Base-by-base conservation (phyloP, 2,329 filamentous ascomycete species). In the Epichloe glyceriae region DNA sequence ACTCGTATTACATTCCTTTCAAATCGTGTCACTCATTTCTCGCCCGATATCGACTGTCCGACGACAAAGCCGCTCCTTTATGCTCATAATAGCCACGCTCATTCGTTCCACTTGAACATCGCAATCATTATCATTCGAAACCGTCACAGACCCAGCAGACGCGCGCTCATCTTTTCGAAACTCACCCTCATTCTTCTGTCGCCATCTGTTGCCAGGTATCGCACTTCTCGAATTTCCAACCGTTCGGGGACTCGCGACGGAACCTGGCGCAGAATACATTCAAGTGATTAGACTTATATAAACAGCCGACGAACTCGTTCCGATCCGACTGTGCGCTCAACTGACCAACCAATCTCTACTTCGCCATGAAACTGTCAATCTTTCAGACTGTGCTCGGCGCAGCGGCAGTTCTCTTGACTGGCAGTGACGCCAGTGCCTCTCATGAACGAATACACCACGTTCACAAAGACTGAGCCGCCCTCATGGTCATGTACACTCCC, bases 321-420 rank as follows among this genome's bases (percentile, higher is more conserved):
- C n/a, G 7, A 22, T 15, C 47, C 41, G 15, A 44, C 40, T 19
- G 14, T 42, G 7, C 26, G 7, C 5, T 3, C 37, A 34, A 14
- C 26, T 19, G 41, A 39, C 17, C n/a, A 46, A 39, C n/a, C 8
- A 6, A 7, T 11, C 10, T 22, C 26, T 22, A 17, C 33, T 26
- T 46, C 49, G 65, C 61, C 56, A 82, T 82, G 79, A 81, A 74
- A 68, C 61, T 75, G 63, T 67, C 71, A 51, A 69, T 71, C 52
- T 55, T 78, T 53, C 70, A 75, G 56, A 67, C 72, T 62, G 70
- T 71, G 60, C 56, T 80, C 53, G 70, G 71, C 62, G 70, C 73
- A 59, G 75, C 71, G 53, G 61, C 73, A 43, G 61, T 78, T 54
- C 68, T 69, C 22, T 63, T 67, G 37, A 67, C 71, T 34, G 64